These are phyloP conservation scores for Lachnellula hyalina DNA, from an alignment of 2,329 filamentous ascomycete species.

Conservation along the genomic window DNA sequence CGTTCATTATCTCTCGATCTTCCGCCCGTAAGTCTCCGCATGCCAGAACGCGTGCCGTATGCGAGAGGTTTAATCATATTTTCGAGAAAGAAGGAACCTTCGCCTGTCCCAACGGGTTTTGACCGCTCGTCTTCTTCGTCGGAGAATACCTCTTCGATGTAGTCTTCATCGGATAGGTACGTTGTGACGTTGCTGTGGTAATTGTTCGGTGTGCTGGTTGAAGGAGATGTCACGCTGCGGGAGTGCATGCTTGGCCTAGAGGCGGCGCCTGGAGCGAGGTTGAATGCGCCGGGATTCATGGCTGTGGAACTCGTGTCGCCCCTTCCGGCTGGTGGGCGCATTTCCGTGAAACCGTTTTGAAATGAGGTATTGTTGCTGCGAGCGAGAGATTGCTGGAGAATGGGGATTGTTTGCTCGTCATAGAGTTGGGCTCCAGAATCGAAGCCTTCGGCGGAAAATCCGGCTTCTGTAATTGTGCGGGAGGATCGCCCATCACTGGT, in stretches of 20 bases:
- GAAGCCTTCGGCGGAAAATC: slow-evolving; percentile 59
- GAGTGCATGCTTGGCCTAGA: slow-evolving; percentile 67
- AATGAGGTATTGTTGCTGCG: slow-evolving; percentile 66
- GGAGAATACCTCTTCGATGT: slow-evolving; percentile 67
- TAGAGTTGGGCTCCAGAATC: slow-evolving; percentile 80
- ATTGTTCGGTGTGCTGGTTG: slow-evolving; percentile 42
- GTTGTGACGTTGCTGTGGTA: slow-evolving; percentile 53
- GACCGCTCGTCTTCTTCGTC: slow-evolving; percentile 61
- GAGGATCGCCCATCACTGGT: slow-evolving; percentile 57
- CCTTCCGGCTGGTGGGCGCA: slow-evolving; percentile 51
- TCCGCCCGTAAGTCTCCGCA: slow-evolving; percentile 58
- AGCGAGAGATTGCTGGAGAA: slow-evolving; percentile 74
- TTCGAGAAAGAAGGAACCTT: slow-evolving; percentile 50
- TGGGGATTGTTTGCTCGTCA: slow-evolving; percentile 87
- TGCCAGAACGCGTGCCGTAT: slow-evolving; percentile 52
- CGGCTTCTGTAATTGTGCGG: slow-evolving; percentile 57
- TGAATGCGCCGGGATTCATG: slow-evolving; percentile 59
- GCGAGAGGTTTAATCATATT: slow-evolving; percentile 56
- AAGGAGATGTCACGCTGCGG: slow-evolving; percentile 80
- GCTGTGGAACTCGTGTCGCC: slow-evolving; percentile 55
- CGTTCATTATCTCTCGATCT: slow-evolving; percentile 30
- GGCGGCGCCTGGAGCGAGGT: slow-evolving; percentile 33
- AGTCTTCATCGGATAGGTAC: slow-evolving; percentile 72
- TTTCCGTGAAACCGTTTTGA: slow-evolving; percentile 82
- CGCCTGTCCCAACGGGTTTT: slow-evolving; percentile 13